phyloP scores from a whole-genome alignment of 768 basidiomycete genomes.

The Lactarius sanguifluus region DNA sequence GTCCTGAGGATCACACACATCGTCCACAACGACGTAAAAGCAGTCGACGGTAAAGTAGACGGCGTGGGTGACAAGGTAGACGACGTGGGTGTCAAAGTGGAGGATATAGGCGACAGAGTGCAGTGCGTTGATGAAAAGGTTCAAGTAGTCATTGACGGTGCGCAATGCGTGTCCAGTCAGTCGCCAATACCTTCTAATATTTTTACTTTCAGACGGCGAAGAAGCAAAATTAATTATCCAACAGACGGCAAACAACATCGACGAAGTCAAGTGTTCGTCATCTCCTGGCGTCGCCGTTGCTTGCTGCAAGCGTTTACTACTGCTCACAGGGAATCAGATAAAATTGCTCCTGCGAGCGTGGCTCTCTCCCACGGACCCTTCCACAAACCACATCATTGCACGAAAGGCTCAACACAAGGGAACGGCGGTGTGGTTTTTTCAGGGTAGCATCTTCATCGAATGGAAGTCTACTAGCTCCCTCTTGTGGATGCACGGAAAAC shows the following conservation, averaged over 20 bases:
- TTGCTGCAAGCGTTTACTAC: not conserved
- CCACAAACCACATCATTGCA: not conserved
- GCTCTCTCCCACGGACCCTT: not conserved
- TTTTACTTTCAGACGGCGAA: too few species aligned
- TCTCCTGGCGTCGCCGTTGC: not conserved
- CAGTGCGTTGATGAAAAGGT: not conserved
- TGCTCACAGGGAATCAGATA: not conserved
- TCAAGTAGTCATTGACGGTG: not conserved
- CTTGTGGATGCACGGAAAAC: too few species aligned
- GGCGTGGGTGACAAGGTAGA: too few species aligned
- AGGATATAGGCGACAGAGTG: not conserved
- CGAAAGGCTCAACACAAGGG: too few species aligned
- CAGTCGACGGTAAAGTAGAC: not conserved
- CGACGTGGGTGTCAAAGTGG: too few species aligned
- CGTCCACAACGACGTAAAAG: not conserved
- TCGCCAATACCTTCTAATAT: too few species aligned
- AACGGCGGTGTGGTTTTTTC: too few species aligned
- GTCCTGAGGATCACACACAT: too few species aligned
- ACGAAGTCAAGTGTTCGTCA: not conserved
- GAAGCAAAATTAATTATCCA: not conserved
- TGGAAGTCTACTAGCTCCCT: too few species aligned
- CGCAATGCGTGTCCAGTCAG: too few species aligned
- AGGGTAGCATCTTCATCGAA: too few species aligned
- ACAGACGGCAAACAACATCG: not conserved
- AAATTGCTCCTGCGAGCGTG: not conserved